Evolutionary conservation across 176 grass and related monocot genomes (phyloP), one percentile per base, ranked within the genome.

Genomic region (Raddia guianensis): DNA sequence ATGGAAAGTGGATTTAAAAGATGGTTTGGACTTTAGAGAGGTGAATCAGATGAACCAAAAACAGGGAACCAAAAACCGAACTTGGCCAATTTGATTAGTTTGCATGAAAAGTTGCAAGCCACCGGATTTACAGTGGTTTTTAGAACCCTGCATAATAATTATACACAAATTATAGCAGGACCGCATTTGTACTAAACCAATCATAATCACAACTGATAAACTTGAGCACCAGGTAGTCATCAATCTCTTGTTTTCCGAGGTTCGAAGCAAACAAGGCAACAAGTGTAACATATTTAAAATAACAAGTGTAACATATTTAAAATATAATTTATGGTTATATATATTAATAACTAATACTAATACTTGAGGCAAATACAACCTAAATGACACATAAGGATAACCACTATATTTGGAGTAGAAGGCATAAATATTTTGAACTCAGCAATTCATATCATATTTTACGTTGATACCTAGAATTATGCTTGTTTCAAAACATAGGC

Each of bases 401-500:
- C 15, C 56, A 74, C 5, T 18, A 58, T n/a, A 73, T 50, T 74
- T 74, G 72, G 21, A 63, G 74, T 27, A 76, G 49, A 72, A 8
- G 35, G 72, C 52, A 74, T 46, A 12, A 33, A 54, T 73, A 33
- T 62, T 62, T 62, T 21, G 15, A 71, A 54, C 3, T 9, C 7
- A 33, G 33, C 8, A 56, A 8, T 56, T 73, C 53, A 15, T 40
- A 56, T 53, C 7, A 9, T 70, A 72, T 53, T 53, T 53, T 73
- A 53, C 4, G 47, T 20, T 82, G 49, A 65, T 65, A 21, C 49
- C 19, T 45, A 44, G 65, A 82, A 18, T 54, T 18, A 54, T 11
- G 35, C 5, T 14, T 89, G 76, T 65, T 69, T 62, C 71, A 62
- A 77, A 91, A 77, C 86, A 89, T 77, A 63, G 49, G 63, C 14